Percentiles rank a stretch among this genome's conserved stretches.
These are phyloP conservation scores for Trametes meyenii DNA, from an alignment of 768 basidiomycete genomes.

Conservation along the genomic window DNA sequence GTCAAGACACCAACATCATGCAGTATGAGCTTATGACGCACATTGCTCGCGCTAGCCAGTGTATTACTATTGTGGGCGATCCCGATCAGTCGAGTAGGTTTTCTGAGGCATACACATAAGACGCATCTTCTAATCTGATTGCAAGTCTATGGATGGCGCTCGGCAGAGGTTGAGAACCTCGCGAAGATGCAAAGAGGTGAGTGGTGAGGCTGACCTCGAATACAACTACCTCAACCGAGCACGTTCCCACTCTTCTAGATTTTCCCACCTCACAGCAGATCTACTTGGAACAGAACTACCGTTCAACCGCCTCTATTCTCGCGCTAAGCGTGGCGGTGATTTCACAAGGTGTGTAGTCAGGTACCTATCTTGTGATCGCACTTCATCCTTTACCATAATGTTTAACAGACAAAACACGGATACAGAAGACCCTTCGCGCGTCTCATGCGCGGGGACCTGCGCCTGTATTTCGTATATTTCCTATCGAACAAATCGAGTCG, in stretches of 20 bases:
- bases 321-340: conserved; percentile 75
- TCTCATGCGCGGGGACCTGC: conserved; percentile 62
- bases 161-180: conserved; percentile 77
- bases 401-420: conserved; percentile 66
- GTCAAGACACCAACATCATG: conserved; percentile 79
- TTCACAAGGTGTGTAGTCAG: conserved; percentile 62
- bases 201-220: neutral
- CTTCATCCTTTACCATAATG: neutral
- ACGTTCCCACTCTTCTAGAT: conserved; percentile 44
- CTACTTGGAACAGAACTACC: conserved; percentile 84
- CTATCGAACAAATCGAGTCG: conserved; percentile 65
- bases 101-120: neutral
- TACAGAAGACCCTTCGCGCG: conserved; percentile 73
- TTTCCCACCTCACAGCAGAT: conserved; percentile 68
- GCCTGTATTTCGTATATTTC: conserved; percentile 59
- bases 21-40: conserved; percentile 81
- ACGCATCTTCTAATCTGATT: conserved; percentile 5
- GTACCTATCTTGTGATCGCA: neutral
- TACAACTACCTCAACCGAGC: neutral
- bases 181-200: conserved; percentile 68
- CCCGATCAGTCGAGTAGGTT: conserved; percentile 83
- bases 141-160: conserved; percentile 84
- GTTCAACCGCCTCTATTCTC: conserved; percentile 79
- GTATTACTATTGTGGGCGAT: conserved; percentile 84
- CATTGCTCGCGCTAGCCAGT: conserved; percentile 54